Evolutionary conservation across 805 yeast species (phyloP), one percentile per base, ranked within the genome.

Genomic region (Soucietia sequanensis): DNA sequence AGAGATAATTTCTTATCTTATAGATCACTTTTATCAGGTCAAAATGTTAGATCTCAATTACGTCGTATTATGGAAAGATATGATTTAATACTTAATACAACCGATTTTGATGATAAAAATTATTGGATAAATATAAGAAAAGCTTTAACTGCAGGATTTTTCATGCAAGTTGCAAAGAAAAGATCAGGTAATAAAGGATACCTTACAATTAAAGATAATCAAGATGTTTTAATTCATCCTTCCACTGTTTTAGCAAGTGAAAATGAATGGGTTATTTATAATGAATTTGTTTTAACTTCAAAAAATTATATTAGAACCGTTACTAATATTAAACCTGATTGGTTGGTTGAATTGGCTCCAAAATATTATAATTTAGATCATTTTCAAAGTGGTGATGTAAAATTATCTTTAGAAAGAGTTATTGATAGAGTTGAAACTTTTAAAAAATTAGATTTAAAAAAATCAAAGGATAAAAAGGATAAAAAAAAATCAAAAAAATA

Each of bases 131-230:
- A 87, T 50, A 81, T 93, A 44, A 75, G 95, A 38, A 85, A 84
- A 58, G 96, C 98, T 0, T 63, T 93, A 39, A 75, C 87, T 4
- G 76, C 87, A n/a, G 99, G 99, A 2, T 90, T 89, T 60, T 93
- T 93, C 70, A 90, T 93, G 98, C 99, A 93, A 68, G 95, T 86
- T 36, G 98, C 97, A 22, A 93, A 90, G 67, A 87, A 86, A 69
- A 80, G 78, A 66, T 76, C 84, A n/a, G 81, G 87, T 24, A 84
- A 82, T 51, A 65, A 65, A 46, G 90, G 86, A n/a, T 91, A 84
- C 59, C 75, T 85, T 48, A 93, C 99, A 0, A 84, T 90, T 33
- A 89, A 89, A 62, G 99, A 93, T 62, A 89, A 90, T 55, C 99
- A 93, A 68, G 98, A 91, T 43, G 98, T 91, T 9, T 65, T 89